Percentiles rank a stretch among this genome's conserved stretches.
These are phyloP conservation scores for Puccinia polysora DNA, from an alignment of 1,284 basidiomycete genomes.

Conservation along the genomic window DNA sequence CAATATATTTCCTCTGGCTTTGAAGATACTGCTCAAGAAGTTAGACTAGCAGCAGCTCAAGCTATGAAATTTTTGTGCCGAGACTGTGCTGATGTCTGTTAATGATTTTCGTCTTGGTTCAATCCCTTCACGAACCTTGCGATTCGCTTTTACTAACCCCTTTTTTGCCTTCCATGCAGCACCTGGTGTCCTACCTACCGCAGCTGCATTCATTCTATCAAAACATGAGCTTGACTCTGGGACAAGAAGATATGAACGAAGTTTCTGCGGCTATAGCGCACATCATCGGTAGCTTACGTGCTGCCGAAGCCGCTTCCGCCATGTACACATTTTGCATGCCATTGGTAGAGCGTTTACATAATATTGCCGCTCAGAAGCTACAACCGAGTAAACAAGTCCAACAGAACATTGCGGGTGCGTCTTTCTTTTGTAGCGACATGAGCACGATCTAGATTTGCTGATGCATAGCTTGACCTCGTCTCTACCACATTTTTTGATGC, in stretches of 20 bases:
- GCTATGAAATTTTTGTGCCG: slow-evolving; percentile 95
- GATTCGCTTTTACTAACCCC: too few relatives aligned
- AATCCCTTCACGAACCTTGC: neutral
- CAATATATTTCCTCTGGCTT: slow-evolving; percentile 91
- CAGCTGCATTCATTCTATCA: slow-evolving; percentile 84
- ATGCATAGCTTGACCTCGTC: slow-evolving; percentile 39
- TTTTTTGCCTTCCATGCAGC: slow-evolving; percentile 56
- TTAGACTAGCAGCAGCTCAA: slow-evolving; percentile 88
- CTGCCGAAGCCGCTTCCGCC: slow-evolving; percentile 74
- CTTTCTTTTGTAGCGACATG: slow-evolving; percentile 56
- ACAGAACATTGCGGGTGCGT: slow-evolving; percentile 66
- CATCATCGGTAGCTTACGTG: slow-evolving; percentile 87
- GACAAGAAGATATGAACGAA: slow-evolving; percentile 80
- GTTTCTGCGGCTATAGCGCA: slow-evolving; percentile 93
- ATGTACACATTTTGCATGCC: slow-evolving; percentile 73
- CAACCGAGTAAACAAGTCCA: slow-evolving; percentile 61
- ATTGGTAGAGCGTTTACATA: slow-evolving; percentile 56
- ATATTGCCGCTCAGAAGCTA: slow-evolving; percentile 49
- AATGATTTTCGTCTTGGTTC: too few relatives aligned
- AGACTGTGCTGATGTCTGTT: slow-evolving; percentile 76
- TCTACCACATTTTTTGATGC: slow-evolving; percentile 45
- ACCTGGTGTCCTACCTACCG: slow-evolving; percentile 83
- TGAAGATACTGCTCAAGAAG: slow-evolving; percentile 66
- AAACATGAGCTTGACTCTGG: slow-evolving; percentile 69
- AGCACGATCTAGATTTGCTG: slow-evolving; percentile 57